Evolutionary conservation across 2,329 filamentous ascomycete genomes (phyloP).

Genomic region (Capronia epimyces): DNA sequence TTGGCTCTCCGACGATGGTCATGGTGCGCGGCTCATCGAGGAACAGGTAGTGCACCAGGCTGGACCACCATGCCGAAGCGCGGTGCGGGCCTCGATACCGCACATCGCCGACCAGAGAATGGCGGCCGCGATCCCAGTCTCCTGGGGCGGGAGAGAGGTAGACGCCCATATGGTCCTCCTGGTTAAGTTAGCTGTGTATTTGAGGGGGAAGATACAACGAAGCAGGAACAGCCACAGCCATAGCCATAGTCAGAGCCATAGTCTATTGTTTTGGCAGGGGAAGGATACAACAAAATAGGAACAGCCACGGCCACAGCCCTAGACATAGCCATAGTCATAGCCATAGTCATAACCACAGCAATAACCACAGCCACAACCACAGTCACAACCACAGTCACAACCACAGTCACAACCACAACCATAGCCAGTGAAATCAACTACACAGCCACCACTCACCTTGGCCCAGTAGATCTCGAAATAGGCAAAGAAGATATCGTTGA

Average conservation of each 20-base stretch:
- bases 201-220: conserved; percentile 51
- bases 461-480: conserved; percentile 82
- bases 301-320: too few species aligned
- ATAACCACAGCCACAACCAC: too few species aligned
- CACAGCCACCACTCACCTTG: conserved; percentile 40
- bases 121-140: conserved; percentile 55
- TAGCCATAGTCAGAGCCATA: too few species aligned
- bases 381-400: too few species aligned
- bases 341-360: too few species aligned
- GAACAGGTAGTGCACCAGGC: conserved; percentile 56
- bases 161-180: conserved; percentile 57
- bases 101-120: conserved; percentile 55
- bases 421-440: too few species aligned
- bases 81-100: conserved; percentile 52
- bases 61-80: conserved; percentile 55
- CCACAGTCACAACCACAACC: too few species aligned
- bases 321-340: too few species aligned
- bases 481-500: conserved; percentile 65
- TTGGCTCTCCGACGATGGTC: conserved; percentile 59
- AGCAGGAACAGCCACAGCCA: neutral
- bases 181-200: conserved; percentile 53
- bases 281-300: too few species aligned
- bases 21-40: conserved; percentile 54
- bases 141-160: conserved; percentile 51
- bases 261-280: too few species aligned